phyloP scores from a whole-genome alignment of 148 eudicot genomes.

The Arbutus unedo region DNA sequence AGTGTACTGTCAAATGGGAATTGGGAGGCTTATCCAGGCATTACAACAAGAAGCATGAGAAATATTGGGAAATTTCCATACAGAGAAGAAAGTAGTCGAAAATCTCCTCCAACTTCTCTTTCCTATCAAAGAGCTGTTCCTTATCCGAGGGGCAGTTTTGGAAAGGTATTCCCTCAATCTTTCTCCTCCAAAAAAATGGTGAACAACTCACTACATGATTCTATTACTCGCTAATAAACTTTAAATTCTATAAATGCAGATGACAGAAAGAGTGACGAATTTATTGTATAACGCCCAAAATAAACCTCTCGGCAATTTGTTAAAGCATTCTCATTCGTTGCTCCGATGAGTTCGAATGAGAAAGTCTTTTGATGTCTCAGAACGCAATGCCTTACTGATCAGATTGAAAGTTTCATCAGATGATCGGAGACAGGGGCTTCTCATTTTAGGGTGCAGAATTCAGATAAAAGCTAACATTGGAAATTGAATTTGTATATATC shows the following conservation, averaged over 20 bases:
- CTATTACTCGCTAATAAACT: not conserved
- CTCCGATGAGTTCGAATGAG: constrained; percentile 34
- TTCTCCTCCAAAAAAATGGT: not conserved
- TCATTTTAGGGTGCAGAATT: not conserved
- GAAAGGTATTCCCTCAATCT: constrained; percentile 46
- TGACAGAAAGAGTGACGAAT: constrained; percentile 61
- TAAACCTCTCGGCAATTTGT: constrained; percentile 54
- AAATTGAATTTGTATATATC: not conserved
- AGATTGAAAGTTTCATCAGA: not conserved
- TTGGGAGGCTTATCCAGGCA: constrained; percentile 10
- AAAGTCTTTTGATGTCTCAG: not conserved
- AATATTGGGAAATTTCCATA: constrained; percentile 24
- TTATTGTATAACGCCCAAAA: constrained; percentile 42
- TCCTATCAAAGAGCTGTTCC: constrained; percentile 60
- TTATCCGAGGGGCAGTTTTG: constrained; percentile 55
- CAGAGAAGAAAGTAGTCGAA: constrained; percentile 53
- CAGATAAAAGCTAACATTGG: not conserved
- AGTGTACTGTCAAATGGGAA: constrained; percentile 11
- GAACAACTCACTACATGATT: not conserved
- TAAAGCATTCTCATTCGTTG: constrained; percentile 69
- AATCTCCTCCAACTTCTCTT: constrained; percentile 63
- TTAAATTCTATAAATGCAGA: constrained; percentile 29
- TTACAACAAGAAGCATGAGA: constrained; percentile 33
- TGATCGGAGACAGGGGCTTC: not conserved
- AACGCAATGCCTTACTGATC: not conserved